Evolutionary conservation across 1,284 basidiomycete genomes (phyloP).

Genomic region (Cutaneotrichosporon mucoides): DNA sequence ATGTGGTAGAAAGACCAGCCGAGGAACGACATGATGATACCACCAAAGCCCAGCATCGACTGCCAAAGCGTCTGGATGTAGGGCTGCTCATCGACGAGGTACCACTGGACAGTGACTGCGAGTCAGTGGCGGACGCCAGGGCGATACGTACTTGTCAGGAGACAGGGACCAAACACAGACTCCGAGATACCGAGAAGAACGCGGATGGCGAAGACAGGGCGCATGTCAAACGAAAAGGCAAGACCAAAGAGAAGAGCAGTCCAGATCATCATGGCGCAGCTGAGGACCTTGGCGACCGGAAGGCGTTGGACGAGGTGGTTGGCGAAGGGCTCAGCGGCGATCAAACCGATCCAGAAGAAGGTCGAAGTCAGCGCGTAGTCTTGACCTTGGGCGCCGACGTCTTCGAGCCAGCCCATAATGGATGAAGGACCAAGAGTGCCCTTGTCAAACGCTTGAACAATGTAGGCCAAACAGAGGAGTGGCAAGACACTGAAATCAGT

Average conservation of each 20-base stretch:
- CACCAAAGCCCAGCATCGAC: constrained; percentile 19
- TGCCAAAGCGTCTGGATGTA: constrained; percentile 8
- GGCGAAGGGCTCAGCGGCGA: constrained; percentile 30
- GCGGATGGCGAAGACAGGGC: constrained; percentile 52
- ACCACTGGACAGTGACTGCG: constrained; percentile 28
- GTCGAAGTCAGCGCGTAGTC: constrained; percentile 36
- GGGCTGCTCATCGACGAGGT: constrained; percentile 23
- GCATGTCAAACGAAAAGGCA: constrained; percentile 63
- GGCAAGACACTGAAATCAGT: constrained; percentile 5
- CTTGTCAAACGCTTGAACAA: constrained; percentile 22
- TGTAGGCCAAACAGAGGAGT: constrained; percentile 13
- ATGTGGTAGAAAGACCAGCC: constrained; percentile 3
- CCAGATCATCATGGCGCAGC: constrained; percentile 28
- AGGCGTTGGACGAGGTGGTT: constrained; percentile 33
- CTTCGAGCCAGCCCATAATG: constrained; percentile 40
- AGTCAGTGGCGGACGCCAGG: not conserved
- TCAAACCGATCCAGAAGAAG: constrained; percentile 30
- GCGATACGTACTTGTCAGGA: constrained; percentile 12
- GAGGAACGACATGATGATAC: constrained; percentile 6
- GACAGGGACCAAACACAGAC: constrained; percentile 26
- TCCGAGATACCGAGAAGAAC: constrained; percentile 36
- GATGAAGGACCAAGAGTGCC: constrained; percentile 21
- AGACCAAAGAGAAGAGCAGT: constrained; percentile 55
- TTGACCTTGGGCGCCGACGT: constrained; percentile 33
- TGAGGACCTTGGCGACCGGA: constrained; percentile 31